A percentile compares a stretch with the other conserved stretches of the same genome.
Conservation (phyloP, 176 grass and related monocot genomes). For the Guadua angustifolia region DNA sequence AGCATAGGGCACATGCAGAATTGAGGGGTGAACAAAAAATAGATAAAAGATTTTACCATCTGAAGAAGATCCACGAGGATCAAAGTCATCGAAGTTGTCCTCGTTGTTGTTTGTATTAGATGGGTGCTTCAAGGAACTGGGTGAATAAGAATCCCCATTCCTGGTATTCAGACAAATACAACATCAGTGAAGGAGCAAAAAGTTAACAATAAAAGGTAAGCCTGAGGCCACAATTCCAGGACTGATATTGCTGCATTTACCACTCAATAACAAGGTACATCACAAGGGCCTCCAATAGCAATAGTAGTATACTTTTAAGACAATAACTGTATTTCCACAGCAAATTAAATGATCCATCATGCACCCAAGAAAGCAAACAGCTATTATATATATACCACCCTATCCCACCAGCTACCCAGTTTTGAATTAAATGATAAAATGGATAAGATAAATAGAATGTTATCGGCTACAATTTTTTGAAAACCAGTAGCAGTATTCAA, state of each 20-base stretch:
- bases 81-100: constrained; percentile 91
- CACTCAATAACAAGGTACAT: constrained; percentile 21
- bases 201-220: background rate
- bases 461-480: background rate
- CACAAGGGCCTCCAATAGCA: constrained; percentile 18
- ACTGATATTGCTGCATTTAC: constrained; percentile 24
- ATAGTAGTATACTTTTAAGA: constrained; percentile 32
- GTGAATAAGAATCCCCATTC: constrained; percentile 45
- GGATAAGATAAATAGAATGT: background rate
- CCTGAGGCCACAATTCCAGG: background rate
- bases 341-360: constrained; percentile 31
- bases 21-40: constrained; percentile 3
- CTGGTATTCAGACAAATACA: constrained; percentile 45
- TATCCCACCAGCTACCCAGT: background rate
- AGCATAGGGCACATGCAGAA: constrained; percentile 20
- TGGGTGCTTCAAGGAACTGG: constrained; percentile 49
- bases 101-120: constrained; percentile 46
- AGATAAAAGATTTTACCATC: constrained; percentile 52
- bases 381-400: background rate
- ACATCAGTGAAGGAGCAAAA: constrained; percentile 31
- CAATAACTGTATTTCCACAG: constrained; percentile 17
- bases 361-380: background rate
- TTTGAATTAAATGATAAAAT: constrained; percentile 28
- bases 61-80: constrained; percentile 88
- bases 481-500: constrained; percentile 24